Evolutionary conservation across 192 early-diverging fungal genomes (phyloP).

Genomic region (Phlyctochytrium planicorne): DNA sequence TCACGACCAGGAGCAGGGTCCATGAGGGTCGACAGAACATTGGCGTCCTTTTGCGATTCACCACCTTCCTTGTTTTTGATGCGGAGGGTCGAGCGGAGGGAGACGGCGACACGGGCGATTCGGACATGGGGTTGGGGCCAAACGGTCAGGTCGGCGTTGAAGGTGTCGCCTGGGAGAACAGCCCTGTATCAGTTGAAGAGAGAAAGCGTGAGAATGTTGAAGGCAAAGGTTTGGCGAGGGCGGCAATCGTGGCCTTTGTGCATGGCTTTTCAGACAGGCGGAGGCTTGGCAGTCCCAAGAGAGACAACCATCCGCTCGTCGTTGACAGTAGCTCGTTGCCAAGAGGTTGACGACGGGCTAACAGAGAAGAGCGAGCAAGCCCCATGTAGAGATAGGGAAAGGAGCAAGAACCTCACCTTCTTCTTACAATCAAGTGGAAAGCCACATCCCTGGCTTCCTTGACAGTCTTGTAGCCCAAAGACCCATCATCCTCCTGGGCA

Average conservation of each 20-base stretch:
- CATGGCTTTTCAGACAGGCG: too few relatives aligned
- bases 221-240: too few relatives aligned
- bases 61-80: neutral
- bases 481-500: neutral
- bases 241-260: too few relatives aligned
- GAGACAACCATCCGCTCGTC: too few relatives aligned
- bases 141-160: neutral
- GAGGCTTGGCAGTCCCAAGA: too few relatives aligned
- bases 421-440: neutral
- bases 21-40: neutral
- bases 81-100: constrained; percentile 1
- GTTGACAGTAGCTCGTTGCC: too few relatives aligned
- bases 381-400: too few relatives aligned
- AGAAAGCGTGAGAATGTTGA: too few relatives aligned
- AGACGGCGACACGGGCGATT: neutral
- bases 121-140: neutral
- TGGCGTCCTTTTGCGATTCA: neutral
- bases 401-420: neutral
- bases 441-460: neutral
- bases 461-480: neutral
- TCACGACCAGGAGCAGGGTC: neutral
- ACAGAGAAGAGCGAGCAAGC: too few relatives aligned
- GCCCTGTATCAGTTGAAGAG: constrained; percentile 1
- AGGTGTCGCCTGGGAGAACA: neutral
- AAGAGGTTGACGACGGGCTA: too few relatives aligned